A percentile compares a stretch with the other conserved stretches of the same genome.
Conservation (phyloP, 2,329 filamentous ascomycete species). For the Alternaria metachromatica region DNA sequence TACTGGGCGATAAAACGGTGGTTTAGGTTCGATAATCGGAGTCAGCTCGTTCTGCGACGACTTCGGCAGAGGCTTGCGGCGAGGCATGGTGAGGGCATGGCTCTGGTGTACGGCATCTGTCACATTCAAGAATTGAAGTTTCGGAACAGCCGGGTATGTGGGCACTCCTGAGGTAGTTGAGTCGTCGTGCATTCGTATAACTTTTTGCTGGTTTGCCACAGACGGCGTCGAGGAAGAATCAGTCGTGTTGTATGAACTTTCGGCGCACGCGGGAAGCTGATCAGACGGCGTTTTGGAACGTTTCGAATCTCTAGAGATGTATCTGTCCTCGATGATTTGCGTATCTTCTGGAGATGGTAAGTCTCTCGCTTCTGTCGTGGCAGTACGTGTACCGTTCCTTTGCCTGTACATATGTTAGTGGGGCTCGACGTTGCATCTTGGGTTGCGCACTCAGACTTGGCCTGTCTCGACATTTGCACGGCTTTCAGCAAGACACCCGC, state of each 20-base stretch:
- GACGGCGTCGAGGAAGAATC: background rate
- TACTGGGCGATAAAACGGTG: background rate
- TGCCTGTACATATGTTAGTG: background rate
- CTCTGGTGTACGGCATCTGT: background rate
- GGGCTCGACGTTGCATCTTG: background rate
- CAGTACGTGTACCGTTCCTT: background rate
- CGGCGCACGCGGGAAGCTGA: background rate
- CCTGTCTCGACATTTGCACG: background rate
- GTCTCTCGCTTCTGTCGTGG: background rate
- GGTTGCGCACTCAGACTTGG: conserved; percentile 2
- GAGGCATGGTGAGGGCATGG: background rate
- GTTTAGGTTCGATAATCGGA: background rate
- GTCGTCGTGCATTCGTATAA: background rate
- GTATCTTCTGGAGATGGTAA: background rate
- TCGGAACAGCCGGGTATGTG: background rate
- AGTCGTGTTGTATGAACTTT: background rate
- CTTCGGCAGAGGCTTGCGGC: background rate
- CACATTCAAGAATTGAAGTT: background rate
- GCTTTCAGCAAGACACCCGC: background rate
- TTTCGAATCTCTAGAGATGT: background rate
- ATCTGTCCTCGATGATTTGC: background rate
- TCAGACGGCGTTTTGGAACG: background rate
- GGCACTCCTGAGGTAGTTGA: background rate
- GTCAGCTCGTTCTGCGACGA: background rate
- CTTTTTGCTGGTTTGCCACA: background rate